Evolutionary conservation across 2,329 filamentous ascomycete genomes (phyloP).

Genomic region (Berkeleyomyces rouxiae): DNA sequence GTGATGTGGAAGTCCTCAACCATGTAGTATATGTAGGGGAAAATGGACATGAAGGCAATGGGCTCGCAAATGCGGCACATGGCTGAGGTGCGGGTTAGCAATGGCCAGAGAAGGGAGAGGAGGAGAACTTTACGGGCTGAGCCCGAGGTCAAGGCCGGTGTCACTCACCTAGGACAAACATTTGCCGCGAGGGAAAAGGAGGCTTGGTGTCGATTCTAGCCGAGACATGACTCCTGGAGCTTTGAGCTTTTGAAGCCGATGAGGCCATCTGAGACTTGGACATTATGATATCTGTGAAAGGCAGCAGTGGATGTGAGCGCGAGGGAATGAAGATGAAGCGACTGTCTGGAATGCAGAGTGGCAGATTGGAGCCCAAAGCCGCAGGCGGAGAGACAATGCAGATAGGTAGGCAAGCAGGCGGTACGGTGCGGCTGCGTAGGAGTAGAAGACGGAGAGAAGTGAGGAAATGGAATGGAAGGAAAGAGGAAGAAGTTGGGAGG

Average conservation of each 20-base stretch:
- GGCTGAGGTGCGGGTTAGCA: slow-evolving; percentile 31
- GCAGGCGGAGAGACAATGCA: not conserved
- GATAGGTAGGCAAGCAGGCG: not conserved
- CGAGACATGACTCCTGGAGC: not conserved
- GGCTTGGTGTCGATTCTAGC: slow-evolving; percentile 15
- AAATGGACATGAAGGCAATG: slow-evolving; percentile 98
- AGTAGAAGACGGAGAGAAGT: not conserved
- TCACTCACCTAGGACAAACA: slow-evolving; percentile 28
- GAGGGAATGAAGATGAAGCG: not conserved
- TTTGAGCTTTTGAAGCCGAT: not conserved
- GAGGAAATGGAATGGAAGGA: not conserved
- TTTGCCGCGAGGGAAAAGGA: slow-evolving; percentile 25
- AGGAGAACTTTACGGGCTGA: not conserved
- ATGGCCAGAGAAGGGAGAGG: slow-evolving; percentile 10
- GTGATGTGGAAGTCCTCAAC: slow-evolving; percentile 80
- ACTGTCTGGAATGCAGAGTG: not conserved
- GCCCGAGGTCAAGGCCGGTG: not conserved
- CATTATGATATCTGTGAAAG: not conserved
- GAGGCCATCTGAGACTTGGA: not conserved
- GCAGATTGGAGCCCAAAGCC: not conserved
- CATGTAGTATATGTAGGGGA: slow-evolving; percentile 98
- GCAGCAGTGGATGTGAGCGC: not conserved
- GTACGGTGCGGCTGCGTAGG: not conserved
- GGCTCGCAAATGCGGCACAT: slow-evolving; percentile 94
- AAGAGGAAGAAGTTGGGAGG: not conserved